These are phyloP conservation scores for Croton setiger DNA, from an alignment of 441 rosid species.

Conservation along the genomic window DNA sequence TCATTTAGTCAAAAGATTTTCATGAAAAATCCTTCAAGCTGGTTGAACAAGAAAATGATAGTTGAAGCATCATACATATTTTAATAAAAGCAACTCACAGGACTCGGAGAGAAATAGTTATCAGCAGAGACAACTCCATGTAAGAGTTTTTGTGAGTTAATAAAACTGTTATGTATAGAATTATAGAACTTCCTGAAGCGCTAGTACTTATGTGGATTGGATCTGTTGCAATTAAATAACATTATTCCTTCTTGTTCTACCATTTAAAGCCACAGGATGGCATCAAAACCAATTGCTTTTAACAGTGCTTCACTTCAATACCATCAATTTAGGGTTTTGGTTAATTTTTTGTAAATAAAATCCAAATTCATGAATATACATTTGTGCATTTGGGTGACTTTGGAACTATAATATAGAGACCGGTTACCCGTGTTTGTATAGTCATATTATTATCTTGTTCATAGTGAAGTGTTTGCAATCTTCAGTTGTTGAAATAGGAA, in stretches of 20 bases:
- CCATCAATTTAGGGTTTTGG: neutral
- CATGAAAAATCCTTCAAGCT: neutral
- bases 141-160: neutral
- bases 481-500: conserved; percentile 1
- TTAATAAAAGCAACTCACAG: neutral
- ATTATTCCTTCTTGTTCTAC: neutral
- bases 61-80: neutral
- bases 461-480: neutral
- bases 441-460: neutral
- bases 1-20: neutral
- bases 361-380: neutral
- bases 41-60: too few relatives aligned
- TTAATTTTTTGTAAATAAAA: neutral
- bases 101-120: neutral
- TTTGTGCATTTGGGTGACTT: neutral
- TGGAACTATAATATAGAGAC: neutral
- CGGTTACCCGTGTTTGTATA: neutral
- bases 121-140: neutral
- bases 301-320: neutral
- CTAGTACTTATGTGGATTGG: neutral
- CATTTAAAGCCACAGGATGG: neutral
- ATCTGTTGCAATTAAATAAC: neutral
- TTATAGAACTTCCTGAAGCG: neutral
- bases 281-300: neutral
- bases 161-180: neutral